Evolutionary conservation across 2,329 filamentous ascomycete species (phyloP).

Genomic region (Ophiostoma sp.): DNA sequence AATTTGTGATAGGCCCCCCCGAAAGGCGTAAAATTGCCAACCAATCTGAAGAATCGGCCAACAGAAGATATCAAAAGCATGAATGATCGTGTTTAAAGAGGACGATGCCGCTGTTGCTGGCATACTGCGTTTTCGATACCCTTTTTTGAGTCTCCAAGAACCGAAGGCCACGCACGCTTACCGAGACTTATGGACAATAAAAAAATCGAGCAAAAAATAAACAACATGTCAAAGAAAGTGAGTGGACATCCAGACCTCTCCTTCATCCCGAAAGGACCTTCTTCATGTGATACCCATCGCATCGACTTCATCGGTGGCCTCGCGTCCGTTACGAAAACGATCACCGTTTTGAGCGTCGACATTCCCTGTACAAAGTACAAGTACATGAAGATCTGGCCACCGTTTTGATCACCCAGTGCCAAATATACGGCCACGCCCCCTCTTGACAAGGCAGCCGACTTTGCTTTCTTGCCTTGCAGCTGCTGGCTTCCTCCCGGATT

Average conservation of each 20-base stretch:
- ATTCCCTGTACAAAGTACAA: background rate
- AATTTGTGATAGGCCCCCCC: background rate
- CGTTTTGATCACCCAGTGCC: background rate
- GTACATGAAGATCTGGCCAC: slow-evolving; percentile 6
- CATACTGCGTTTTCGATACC: no score
- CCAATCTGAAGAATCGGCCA: background rate
- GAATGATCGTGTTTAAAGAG: background rate
- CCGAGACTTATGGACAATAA: no score
- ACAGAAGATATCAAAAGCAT: background rate
- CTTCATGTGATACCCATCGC: background rate
- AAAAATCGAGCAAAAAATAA: no score
- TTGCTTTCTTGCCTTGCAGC: background rate
- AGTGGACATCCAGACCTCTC: no score
- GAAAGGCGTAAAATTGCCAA: background rate
- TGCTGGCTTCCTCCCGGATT: background rate
- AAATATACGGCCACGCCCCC: background rate
- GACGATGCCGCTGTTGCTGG: background rate
- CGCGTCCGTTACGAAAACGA: slow-evolving; percentile 13
- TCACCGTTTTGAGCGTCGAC: background rate
- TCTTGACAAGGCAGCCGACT: background rate
- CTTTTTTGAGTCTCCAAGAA: no score
- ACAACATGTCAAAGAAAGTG: no score
- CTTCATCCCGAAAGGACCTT: no score
- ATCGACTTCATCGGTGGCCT: background rate
- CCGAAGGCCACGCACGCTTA: no score